Evolutionary conservation across 441 rosid genomes (phyloP), one percentile per base, ranked within the genome.

Genomic region (Melastoma candidum): DNA sequence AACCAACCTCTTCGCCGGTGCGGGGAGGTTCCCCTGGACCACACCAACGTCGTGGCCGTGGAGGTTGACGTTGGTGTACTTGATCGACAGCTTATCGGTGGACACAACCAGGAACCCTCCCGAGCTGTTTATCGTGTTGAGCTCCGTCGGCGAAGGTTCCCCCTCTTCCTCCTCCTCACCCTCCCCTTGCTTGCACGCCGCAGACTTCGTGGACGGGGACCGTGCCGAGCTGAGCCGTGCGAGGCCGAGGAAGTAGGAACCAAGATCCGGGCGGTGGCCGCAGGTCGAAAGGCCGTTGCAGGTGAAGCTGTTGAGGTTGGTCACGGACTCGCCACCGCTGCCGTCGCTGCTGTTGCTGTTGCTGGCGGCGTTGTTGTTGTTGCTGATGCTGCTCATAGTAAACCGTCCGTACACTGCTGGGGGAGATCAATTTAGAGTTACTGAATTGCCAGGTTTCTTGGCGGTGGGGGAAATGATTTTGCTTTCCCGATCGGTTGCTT

Each of bases 21-120:
- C 96, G 13, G 95, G 84, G 57, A 68, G 77, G 64, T 85, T 71
- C 52, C 87, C 80, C 58, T 87, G 96, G 17, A 73, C 83, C 22
- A 78, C 90, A 36, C 98, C 98, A 4, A 87, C 96, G 50, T 85
- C 95, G 58, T 85, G 82, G 17, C 87, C 84, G 56, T 92, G 96
- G 41, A 66, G 81, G 43, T 63, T 63, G 57, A 70, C 76, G 62
- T 54, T 64, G 3, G 76, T 67, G 74, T 92, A 87, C 64, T 83
- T 87, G 36, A 87, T 65, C 46, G 89, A 76, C 32, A 85, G 72
- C 69, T 92, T 87, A 61, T 85, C 93, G 11, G 82, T 79, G 53
- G 90, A 74, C 60, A 90, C 77, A n/a, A 72, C 63, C 9, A 77
- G 68, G 53, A 83, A 90, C 36, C 87, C 84, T 57, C 82, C 84